Conservation (phyloP, 805 yeast species). For the Pichia membranifaciens region DNA sequence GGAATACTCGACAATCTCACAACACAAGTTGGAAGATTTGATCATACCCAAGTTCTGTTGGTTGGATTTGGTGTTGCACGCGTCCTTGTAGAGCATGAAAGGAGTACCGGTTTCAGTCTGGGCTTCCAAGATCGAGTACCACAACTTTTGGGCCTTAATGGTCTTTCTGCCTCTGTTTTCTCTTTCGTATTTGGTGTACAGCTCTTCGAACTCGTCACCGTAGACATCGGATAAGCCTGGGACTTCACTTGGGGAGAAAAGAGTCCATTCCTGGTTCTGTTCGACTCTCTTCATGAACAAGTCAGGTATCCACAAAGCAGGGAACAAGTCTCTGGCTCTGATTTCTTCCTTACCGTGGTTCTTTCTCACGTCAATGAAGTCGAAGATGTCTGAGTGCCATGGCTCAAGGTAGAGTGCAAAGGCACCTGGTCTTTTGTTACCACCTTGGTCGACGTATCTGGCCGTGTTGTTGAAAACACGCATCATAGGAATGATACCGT, state of each 20-base stretch:
- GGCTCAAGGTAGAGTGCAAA: conserved; percentile 57
- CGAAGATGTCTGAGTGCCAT: conserved; percentile 58
- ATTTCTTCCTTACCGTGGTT: conserved; percentile 61
- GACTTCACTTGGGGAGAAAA: conserved; percentile 55
- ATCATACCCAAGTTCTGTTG: conserved; percentile 56
- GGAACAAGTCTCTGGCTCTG: conserved; percentile 58
- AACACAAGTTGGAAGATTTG: conserved; percentile 57
- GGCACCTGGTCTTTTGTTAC: conserved; percentile 62
- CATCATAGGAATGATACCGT: conserved; percentile 58
- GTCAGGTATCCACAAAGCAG: conserved; percentile 60
- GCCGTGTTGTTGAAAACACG: conserved; percentile 60
- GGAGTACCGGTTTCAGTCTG: conserved; percentile 65
- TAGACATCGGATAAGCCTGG: conserved; percentile 50
- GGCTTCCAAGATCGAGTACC: conserved; percentile 56
- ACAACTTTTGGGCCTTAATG: conserved; percentile 53
- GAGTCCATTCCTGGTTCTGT: conserved; percentile 49
- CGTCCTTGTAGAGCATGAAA: conserved; percentile 58
- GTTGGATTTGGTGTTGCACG: conserved; percentile 53
- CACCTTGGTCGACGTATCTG: conserved; percentile 61
- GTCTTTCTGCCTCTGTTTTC: conserved; percentile 46
- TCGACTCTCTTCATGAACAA: conserved; percentile 58
- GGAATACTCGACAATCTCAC: conserved; percentile 59
- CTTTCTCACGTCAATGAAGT: conserved; percentile 53
- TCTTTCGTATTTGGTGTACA: conserved; percentile 46
- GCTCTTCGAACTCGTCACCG: conserved; percentile 49